Base-by-base conservation (phyloP, 2,329 filamentous ascomycete genomes). In the Neonectria magnoliae region DNA sequence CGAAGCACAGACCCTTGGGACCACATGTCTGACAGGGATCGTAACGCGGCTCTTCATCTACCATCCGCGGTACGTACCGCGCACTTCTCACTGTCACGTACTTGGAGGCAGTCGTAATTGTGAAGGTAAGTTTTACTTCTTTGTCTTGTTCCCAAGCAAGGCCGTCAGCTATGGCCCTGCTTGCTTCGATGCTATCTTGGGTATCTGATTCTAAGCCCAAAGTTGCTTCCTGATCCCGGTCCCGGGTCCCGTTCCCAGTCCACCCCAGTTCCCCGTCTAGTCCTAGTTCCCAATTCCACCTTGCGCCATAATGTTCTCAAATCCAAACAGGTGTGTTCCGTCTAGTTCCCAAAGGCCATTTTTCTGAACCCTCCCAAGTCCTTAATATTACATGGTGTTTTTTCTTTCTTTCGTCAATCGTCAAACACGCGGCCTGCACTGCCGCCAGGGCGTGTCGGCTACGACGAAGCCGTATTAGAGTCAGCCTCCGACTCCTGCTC, bases 21-120 rank as follows among this genome's bases (percentile, higher is more conserved):
- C 74, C 75, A 76, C 75, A 76, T 76, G 75, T 75, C 65, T 65
- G 65, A 67, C 75, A 76, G 69, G 75, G 75, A 72, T 76, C 57
- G 52, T 52, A 66, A 69, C 64, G 70, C 70, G 70, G 72, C 72
- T 75, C 69, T 70, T 68, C 54, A 13, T 63, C 60, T 67, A 38
- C 36, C 16, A 38, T 25, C 25, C 14, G 14, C 60, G 65, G 64
- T 67, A 70, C 52, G 66, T 68, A 55, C 65, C 45, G 60, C 25
- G 25, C 25, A 25, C 55, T 65, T 59, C 33, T 54, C 51, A 66
- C 60, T 38, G 55, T 57, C 47, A 42, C 45, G 53, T 52, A 54
- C 57, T 51, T 14, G 27, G 44, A 41, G 45, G 33, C 33, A 38
- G 5, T 33, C 9, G 10, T 10, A 13, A 33, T 33, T 33, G 31